phyloP scores from a whole-genome alignment of 441 rosid species.

The Croton laevigatus region DNA sequence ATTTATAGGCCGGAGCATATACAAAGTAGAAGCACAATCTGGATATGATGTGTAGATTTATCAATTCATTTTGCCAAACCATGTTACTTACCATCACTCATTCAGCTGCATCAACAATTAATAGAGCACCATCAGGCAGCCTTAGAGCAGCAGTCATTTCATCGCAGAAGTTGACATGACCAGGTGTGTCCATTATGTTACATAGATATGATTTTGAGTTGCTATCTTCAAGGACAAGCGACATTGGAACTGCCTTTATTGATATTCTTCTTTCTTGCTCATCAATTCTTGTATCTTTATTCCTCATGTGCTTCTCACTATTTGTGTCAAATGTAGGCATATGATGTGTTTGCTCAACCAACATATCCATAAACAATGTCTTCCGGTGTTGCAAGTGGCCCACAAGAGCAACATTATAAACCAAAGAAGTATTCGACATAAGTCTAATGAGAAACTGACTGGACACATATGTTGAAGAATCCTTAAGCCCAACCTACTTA shows the following conservation, averaged over 20 bases:
- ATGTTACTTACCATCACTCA: conserved; percentile 53
- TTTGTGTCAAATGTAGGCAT: conserved; percentile 71
- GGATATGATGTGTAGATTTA: not conserved
- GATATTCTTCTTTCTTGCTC: conserved; percentile 97
- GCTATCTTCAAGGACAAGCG: conserved; percentile 93
- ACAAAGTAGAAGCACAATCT: not conserved
- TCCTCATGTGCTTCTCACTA: conserved; percentile 90
- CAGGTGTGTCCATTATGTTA: conserved; percentile 93
- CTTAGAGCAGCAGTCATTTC: conserved; percentile 97
- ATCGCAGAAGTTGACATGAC: conserved; percentile 93
- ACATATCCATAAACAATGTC: conserved; percentile 92
- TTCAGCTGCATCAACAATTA: conserved; percentile 96
- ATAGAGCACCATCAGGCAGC: conserved; percentile 91
- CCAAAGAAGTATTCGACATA: conserved; percentile 80
- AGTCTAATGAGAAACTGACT: conserved; percentile 89
- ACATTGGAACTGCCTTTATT: conserved; percentile 92
- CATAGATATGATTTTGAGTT: conserved; percentile 87
- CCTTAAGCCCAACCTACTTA: conserved; percentile 88
- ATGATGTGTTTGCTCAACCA: conserved; percentile 96
- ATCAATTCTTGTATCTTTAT: conserved; percentile 86
- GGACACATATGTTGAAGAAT: conserved; percentile 82
- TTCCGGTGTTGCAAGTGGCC: conserved; percentile 93
- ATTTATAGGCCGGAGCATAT: not conserved
- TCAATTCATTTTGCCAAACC: not conserved
- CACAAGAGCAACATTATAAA: conserved; percentile 92